phyloP scores from a whole-genome alignment of 768 basidiomycete genomes.

The Mycena floridula region DNA sequence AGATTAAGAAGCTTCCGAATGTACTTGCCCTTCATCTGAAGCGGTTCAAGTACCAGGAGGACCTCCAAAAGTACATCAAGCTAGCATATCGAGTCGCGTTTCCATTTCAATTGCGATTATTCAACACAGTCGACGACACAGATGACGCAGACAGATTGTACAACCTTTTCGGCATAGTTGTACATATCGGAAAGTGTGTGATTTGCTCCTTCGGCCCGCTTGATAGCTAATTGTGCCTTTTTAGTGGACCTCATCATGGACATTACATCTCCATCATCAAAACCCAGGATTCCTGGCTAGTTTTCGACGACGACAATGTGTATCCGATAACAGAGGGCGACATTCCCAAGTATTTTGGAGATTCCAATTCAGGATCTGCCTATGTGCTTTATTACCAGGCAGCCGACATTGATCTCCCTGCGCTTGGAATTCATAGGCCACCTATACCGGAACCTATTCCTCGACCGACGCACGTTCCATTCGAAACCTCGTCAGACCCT shows the following conservation, averaged over 20 bases:
- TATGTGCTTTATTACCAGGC: slow-evolving; percentile 98
- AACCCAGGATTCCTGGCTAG: slow-evolving; percentile 76
- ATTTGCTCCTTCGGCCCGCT: slow-evolving; percentile 6
- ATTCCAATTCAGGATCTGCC: slow-evolving; percentile 79
- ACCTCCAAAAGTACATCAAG: slow-evolving; percentile 86
- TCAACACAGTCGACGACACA: slow-evolving; percentile 94
- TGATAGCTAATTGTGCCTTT: slow-evolving; percentile 10
- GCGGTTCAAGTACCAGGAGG: slow-evolving; percentile 98
- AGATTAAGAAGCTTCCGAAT: slow-evolving; percentile 95
- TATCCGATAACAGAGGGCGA: slow-evolving; percentile 83
- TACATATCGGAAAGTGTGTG: slow-evolving; percentile 96
- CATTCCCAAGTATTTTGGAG: slow-evolving; percentile 92
- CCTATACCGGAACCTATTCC: not conserved
- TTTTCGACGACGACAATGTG: slow-evolving; percentile 95
- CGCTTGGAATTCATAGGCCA: slow-evolving; percentile 53
- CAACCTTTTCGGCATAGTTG: slow-evolving; percentile 92
- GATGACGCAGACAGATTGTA: slow-evolving; percentile 90
- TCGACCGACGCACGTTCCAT: not conserved
- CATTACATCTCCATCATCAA: slow-evolving; percentile 97
- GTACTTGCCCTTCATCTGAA: slow-evolving; percentile 94
- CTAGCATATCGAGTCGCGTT: slow-evolving; percentile 96
- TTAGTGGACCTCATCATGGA: slow-evolving; percentile 94
- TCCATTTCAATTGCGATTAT: slow-evolving; percentile 88
- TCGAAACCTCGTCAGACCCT: slow-evolving; percentile 7
- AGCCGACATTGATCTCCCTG: slow-evolving; percentile 70